A percentile compares a stretch with the other conserved stretches of the same genome.
phyloP scores from a whole-genome alignment of 176 grass and related monocot species.

The Urochloa ruziziensis region DNA sequence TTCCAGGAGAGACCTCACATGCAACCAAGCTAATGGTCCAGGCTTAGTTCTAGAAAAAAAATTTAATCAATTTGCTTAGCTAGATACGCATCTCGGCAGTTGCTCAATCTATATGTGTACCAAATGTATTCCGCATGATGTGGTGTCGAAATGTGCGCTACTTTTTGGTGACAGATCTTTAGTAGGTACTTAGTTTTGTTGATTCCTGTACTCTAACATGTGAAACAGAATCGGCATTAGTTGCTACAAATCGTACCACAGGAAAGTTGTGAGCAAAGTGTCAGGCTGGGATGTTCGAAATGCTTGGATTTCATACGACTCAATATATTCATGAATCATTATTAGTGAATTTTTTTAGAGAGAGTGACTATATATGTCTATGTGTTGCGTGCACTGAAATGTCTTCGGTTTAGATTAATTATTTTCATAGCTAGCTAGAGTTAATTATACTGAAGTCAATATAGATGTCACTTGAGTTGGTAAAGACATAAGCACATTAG shows the following conservation, averaged over 20 bases:
- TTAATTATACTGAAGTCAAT: constrained; percentile 30
- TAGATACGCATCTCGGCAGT: constrained; percentile 50
- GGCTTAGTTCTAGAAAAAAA: constrained; percentile 9
- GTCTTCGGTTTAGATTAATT: neutral
- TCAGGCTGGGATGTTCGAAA: neutral
- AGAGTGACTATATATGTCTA: neutral
- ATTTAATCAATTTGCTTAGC: constrained; percentile 38
- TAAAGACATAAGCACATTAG: constrained; percentile 2
- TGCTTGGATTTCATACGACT: neutral
- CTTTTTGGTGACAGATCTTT: constrained; percentile 49
- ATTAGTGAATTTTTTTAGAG: neutral
- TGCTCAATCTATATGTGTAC: constrained; percentile 34
- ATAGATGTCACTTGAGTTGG: constrained; percentile 11
- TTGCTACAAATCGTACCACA: constrained; percentile 14
- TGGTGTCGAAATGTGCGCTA: constrained; percentile 40
- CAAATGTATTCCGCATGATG: constrained; percentile 32
- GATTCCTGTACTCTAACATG: constrained; percentile 43
- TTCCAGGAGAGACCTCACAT: constrained; percentile 29
- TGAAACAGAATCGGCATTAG: constrained; percentile 13
- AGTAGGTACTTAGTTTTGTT: constrained; percentile 41
- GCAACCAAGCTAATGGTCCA: constrained; percentile 26
- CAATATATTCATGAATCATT: too few relatives aligned
- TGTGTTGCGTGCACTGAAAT: neutral
- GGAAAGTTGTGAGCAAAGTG: neutral
- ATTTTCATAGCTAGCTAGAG: constrained; percentile 12